These are phyloP conservation scores for Globisporangium echinulatum DNA, from an alignment of 352 stramenopile genomes.

Conservation along the genomic window DNA sequence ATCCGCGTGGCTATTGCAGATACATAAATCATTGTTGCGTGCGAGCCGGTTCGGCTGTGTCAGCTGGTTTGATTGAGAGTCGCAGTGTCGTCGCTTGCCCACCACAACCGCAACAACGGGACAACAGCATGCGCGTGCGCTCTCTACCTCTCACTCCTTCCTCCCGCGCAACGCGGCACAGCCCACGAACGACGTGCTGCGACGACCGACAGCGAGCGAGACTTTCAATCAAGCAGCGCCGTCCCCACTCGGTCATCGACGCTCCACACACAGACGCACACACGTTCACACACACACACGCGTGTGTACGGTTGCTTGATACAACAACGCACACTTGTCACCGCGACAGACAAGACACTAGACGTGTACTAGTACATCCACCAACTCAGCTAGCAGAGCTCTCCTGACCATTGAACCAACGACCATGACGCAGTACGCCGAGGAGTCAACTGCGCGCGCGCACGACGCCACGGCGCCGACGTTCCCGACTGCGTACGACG, in stretches of 20 bases:
- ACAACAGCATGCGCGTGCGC: neutral
- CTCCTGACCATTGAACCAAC: slow-evolving; percentile 1
- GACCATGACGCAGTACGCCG: slow-evolving; percentile 25
- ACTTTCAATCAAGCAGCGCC: slow-evolving; percentile 1
- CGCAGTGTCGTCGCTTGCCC: neutral
- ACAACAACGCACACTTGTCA: neutral
- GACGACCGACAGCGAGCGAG: neutral
- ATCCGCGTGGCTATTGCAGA: no score
- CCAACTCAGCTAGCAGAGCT: neutral
- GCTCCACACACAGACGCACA: neutral
- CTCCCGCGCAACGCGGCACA: neutral
- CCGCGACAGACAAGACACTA: slow-evolving; percentile 1
- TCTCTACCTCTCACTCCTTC: neutral
- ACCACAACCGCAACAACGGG: neutral
- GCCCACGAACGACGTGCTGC: no score
- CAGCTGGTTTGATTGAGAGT: neutral
- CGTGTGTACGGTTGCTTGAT: neutral
- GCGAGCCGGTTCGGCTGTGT: neutral
- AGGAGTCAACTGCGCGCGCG: slow-evolving; percentile 34
- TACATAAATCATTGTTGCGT: neutral
- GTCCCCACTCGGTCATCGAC: neutral
- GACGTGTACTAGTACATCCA: no score
- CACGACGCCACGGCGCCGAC: slow-evolving; percentile 14
- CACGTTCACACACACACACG: neutral
- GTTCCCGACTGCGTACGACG: slow-evolving; percentile 30